Percentiles rank a stretch among this genome's conserved stretches.
Conservation (phyloP, 441 rosid species). For the Mallotus repandus region DNA sequence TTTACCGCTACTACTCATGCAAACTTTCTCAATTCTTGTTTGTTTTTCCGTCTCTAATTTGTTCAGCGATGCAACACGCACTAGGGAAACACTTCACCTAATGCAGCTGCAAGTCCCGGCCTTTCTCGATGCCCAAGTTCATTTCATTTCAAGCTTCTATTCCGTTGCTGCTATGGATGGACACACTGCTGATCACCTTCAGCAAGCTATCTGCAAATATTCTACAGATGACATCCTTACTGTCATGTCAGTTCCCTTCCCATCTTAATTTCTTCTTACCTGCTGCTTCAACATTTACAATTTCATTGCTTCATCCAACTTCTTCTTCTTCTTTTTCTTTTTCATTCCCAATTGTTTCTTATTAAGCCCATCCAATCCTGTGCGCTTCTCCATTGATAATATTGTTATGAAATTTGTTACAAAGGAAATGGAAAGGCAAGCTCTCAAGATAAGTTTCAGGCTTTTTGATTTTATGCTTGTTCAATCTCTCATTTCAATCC, state of each 20-base stretch:
- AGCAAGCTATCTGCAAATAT: slow-evolving; percentile 58
- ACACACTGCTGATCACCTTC: slow-evolving; percentile 91
- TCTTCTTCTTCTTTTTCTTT: no score
- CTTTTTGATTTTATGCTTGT: not conserved
- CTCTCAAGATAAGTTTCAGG: no score
- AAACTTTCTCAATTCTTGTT: no score
- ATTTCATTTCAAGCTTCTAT: slow-evolving; percentile 88
- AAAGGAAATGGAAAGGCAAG: no score
- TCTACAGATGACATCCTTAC: slow-evolving; percentile 65
- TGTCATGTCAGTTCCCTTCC: slow-evolving; percentile 53
- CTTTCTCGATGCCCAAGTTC: slow-evolving; percentile 68
- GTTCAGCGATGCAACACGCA: slow-evolving; percentile 73
- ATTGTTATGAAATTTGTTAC: no score
- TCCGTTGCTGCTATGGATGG: slow-evolving; percentile 97
- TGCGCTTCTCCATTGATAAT: no score
- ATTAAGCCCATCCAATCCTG: no score
- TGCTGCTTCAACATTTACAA: not conserved
- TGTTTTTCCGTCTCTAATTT: slow-evolving; percentile 12
- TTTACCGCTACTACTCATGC: not conserved
- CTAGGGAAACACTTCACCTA: slow-evolving; percentile 68
- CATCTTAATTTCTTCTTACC: no score
- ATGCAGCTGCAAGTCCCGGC: slow-evolving; percentile 76
- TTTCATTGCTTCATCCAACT: no score
- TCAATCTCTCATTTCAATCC: not conserved
- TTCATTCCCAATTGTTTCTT: no score